These are phyloP conservation scores for Pichia scutulata DNA, from an alignment of 805 yeast species.

Conservation along the genomic window DNA sequence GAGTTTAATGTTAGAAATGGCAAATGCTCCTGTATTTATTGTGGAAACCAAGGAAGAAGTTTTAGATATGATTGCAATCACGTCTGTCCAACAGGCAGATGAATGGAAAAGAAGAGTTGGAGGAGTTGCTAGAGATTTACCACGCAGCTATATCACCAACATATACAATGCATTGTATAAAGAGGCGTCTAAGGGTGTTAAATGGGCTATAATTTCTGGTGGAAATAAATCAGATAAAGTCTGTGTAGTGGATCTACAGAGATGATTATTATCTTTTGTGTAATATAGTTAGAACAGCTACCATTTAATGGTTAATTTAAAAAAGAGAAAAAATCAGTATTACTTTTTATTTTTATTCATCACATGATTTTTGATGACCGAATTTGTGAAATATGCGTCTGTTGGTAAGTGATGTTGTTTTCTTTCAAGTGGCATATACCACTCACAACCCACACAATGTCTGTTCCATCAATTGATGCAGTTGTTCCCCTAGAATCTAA, in stretches of 20 bases:
- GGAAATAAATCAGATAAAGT: constrained; percentile 74
- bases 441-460: not conserved
- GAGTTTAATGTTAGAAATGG: constrained; percentile 43
- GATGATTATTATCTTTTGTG: constrained; percentile 23
- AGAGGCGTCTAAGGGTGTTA: constrained; percentile 64
- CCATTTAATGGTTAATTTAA: not conserved
- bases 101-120: constrained; percentile 82
- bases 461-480: constrained; percentile 17
- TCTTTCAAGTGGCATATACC: no score
- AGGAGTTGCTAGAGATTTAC: constrained; percentile 69
- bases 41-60: constrained; percentile 82
- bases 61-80: constrained; percentile 70
- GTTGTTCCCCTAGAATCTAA: constrained; percentile 88
- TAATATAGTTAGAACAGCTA: not conserved
- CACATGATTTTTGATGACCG: no score
- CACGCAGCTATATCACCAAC: constrained; percentile 70
- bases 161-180: constrained; percentile 66
- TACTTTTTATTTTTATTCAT: no score
- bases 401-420: no score
- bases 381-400: no score
- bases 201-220: constrained; percentile 71
- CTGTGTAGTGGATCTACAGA: constrained; percentile 56
- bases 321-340: not conserved
- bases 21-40: constrained; percentile 64
- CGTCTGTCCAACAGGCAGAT: constrained; percentile 68